Evolutionary conservation across 2,329 filamentous ascomycete species (phyloP).

Genomic region (Colletotrichum lentis): DNA sequence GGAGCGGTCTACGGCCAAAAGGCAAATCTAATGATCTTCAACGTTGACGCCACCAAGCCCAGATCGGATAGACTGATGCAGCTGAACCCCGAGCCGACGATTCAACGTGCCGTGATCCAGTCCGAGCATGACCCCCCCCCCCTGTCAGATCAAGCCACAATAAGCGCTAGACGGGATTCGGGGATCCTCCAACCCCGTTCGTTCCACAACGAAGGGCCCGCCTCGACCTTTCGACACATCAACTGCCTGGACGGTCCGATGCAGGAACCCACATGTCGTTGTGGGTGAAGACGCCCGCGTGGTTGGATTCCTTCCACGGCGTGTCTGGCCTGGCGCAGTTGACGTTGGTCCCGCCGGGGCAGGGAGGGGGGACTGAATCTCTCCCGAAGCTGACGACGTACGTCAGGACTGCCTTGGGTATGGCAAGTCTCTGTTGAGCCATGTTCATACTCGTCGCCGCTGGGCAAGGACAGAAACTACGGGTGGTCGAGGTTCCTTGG

Average conservation of each 20-base stretch:
- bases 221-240: not conserved
- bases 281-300: slow-evolving; percentile 28
- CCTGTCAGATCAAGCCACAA: not conserved
- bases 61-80: not conserved
- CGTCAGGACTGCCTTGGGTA: too few relatives aligned
- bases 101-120: not conserved
- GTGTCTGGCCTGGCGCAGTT: slow-evolving; percentile 30
- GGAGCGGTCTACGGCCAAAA: too few relatives aligned
- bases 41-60: not conserved
- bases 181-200: not conserved
- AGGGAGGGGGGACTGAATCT: slow-evolving; percentile 38
- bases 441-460: too few relatives aligned
- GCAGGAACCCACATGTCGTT: slow-evolving; percentile 37
- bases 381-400: too few relatives aligned
- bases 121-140: not conserved
- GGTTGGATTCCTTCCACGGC: slow-evolving; percentile 36
- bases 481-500: too few relatives aligned
- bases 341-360: slow-evolving; percentile 39
- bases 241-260: slow-evolving; percentile 13
- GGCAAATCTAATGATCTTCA: not conserved
- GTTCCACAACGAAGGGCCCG: not conserved
- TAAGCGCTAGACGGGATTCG: not conserved
- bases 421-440: too few relatives aligned
- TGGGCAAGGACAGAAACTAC: too few relatives aligned
- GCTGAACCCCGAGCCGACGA: not conserved